Percentiles rank a stretch among this genome's conserved stretches.
phyloP scores from a whole-genome alignment of 148 eudicot species.

The Heliosperma pusillum region DNA sequence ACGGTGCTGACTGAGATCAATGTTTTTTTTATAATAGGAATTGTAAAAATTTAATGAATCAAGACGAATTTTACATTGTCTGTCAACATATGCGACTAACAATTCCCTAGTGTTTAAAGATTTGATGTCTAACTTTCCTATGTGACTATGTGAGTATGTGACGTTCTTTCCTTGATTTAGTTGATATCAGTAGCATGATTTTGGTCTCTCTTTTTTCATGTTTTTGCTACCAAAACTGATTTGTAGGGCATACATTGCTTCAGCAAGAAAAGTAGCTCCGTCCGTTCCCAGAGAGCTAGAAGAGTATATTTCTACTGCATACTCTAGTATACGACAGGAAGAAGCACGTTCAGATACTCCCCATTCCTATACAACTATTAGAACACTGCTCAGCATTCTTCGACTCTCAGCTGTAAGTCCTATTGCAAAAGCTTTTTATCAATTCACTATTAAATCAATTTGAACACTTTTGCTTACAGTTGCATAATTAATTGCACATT shows the following conservation, averaged over 20 bases:
- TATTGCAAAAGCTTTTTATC: neutral
- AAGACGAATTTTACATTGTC: no score
- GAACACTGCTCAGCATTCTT: slow-evolving; percentile 98
- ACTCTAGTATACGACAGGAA: slow-evolving; percentile 90
- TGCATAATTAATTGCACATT: neutral
- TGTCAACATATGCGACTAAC: no score
- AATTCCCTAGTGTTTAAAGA: no score
- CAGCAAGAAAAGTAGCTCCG: slow-evolving; percentile 86
- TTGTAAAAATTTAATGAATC: no score
- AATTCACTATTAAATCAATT: neutral
- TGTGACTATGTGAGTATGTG: slow-evolving; percentile 3
- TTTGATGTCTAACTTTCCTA: neutral
- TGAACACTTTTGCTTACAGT: neutral
- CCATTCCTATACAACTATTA: slow-evolving; percentile 85
- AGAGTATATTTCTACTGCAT: slow-evolving; percentile 92
- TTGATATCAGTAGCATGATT: neutral
- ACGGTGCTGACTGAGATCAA: no score
- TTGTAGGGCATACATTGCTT: slow-evolving; percentile 86
- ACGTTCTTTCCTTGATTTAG: neutral
- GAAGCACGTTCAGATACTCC: slow-evolving; percentile 90
- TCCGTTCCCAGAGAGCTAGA: slow-evolving; percentile 76
- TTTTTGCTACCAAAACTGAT: slow-evolving; percentile 3
- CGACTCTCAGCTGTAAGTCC: slow-evolving; percentile 91
- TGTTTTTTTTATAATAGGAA: no score
- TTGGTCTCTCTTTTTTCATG: neutral